Conservation (phyloP, 2,329 filamentous ascomycete species). For the Xylogone sp. region DNA sequence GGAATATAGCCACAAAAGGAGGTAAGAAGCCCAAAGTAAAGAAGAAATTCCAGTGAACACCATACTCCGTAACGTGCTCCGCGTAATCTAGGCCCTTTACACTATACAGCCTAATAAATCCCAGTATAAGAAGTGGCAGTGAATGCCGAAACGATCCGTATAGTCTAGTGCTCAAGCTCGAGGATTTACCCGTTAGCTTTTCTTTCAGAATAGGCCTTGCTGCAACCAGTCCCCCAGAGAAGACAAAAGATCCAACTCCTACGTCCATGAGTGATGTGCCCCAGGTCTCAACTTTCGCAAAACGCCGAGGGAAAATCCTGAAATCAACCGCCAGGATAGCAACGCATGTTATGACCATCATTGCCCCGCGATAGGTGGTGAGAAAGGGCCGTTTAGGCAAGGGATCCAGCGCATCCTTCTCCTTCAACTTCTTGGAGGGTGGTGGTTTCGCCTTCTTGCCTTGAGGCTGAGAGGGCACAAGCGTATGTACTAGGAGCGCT, state of each 20-base stretch:
- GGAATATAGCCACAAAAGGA: constrained; percentile 82
- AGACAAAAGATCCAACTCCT: constrained; percentile 96
- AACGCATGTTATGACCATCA: constrained; percentile 87
- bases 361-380: constrained; percentile 83
- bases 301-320: constrained; percentile 83
- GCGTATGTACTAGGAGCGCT: constrained; percentile 53
- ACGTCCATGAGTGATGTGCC: constrained; percentile 98
- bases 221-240: constrained; percentile 86
- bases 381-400: constrained; percentile 88
- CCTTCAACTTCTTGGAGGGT: constrained; percentile 36
- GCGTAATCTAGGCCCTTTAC: constrained; percentile 96
- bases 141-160: constrained; percentile 71
- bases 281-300: constrained; percentile 99
- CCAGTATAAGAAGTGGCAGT: constrained; percentile 75
- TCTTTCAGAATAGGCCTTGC: constrained; percentile 76
- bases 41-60: constrained; percentile 99
- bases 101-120: constrained; percentile 75
- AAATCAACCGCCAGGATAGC: constrained; percentile 98
- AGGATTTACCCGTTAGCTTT: constrained; percentile 45
- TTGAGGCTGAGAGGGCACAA: constrained; percentile 37
- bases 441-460: constrained; percentile 49
- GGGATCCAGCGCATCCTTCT: constrained; percentile 35
- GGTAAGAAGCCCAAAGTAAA: constrained; percentile 89
- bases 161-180: constrained; percentile 55
- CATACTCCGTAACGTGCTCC: constrained; percentile 96